These are phyloP conservation scores for Kernera saxatilis DNA, from an alignment of 345 rosid genomes.

Conservation along the genomic window DNA sequence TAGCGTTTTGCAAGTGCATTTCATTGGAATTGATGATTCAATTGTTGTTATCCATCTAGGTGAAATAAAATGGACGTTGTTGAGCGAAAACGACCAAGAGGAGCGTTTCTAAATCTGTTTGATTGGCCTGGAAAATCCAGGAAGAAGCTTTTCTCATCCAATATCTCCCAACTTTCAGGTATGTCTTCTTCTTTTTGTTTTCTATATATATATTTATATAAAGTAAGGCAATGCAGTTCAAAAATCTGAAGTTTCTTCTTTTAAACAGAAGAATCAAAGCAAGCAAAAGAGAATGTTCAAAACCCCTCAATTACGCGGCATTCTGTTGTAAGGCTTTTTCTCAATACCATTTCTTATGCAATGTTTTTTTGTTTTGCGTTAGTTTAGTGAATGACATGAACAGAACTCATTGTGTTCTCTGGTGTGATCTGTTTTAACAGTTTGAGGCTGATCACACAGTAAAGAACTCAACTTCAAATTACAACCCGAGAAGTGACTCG, in stretches of 20 bases:
- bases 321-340: slow-evolving; percentile 20
- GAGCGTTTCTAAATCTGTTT: slow-evolving; percentile 65
- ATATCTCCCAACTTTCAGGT: slow-evolving; percentile 31
- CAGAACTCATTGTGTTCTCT: neutral
- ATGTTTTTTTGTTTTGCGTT: neutral
- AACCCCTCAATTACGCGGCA: neutral
- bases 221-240: neutral
- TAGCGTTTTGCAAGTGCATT: neutral
- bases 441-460: slow-evolving; percentile 62
- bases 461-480: slow-evolving; percentile 39
- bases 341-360: neutral
- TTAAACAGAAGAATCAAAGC: slow-evolving; percentile 22
- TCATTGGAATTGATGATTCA: neutral
- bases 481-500: slow-evolving; percentile 54
- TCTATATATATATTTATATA: neutral
- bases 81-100: slow-evolving; percentile 63
- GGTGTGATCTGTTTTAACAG: slow-evolving; percentile 37
- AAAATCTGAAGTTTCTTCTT: neutral
- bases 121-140: slow-evolving; percentile 96
- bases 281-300: slow-evolving; percentile 28
- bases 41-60: slow-evolving; percentile 28
- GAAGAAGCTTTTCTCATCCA: slow-evolving; percentile 79
- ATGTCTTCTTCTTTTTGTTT: slow-evolving; percentile 28
- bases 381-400: slow-evolving; percentile 26
- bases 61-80: slow-evolving; percentile 49